Evolutionary conservation across 768 basidiomycete genomes (phyloP), one percentile per base, ranked within the genome.

Genomic region (Cubamyces lactineus): DNA sequence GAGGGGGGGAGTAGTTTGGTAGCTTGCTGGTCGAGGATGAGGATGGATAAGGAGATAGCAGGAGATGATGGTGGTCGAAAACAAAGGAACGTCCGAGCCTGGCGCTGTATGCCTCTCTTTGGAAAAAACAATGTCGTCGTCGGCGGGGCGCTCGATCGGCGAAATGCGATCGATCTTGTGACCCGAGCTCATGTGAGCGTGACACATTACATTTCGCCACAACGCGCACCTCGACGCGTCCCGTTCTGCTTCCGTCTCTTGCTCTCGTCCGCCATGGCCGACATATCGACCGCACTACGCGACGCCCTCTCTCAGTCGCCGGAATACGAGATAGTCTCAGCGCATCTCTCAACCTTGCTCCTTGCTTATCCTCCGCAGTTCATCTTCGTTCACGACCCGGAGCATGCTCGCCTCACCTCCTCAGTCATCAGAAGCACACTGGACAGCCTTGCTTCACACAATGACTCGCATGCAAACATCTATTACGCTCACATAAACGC

Each of bases 321-420:
- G 5, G 71, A 72, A 24, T 73, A 70, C 24, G 67, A 69, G 8
- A 13, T 51, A 3, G 46, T 70, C 12, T 34, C 58, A 28, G 61
- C 67, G 2, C 70, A 71, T 28, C 57, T 75, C 7, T 60, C 61
- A 19, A 60, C 72, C 8, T 70, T 80, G 3, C 70, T 79, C 3
- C 71, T 71, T 3, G 65, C 74, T 1, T 72, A 60, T 46, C 81
- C 86, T 8, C 87, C 88, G 1, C 80, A 86, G 0, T 92, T 90
- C 73, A 80, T 92, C 63, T 89, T 84, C 70, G 69, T 92, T 43
- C 82, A 86, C 54, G 87, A 91, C 71, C 73, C 84, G 0, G 75
- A 75, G 54, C 79, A 84, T 5, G 71, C 81, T 6, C 77, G 79
- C 41, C 72, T 81, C 26, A 83, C 85, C 0, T 66, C 79, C 24